Percentiles rank a stretch among this genome's conserved stretches.
These are phyloP conservation scores for Fraxinus sp. DNA, from an alignment of 305 asterid species.

Conservation along the genomic window DNA sequence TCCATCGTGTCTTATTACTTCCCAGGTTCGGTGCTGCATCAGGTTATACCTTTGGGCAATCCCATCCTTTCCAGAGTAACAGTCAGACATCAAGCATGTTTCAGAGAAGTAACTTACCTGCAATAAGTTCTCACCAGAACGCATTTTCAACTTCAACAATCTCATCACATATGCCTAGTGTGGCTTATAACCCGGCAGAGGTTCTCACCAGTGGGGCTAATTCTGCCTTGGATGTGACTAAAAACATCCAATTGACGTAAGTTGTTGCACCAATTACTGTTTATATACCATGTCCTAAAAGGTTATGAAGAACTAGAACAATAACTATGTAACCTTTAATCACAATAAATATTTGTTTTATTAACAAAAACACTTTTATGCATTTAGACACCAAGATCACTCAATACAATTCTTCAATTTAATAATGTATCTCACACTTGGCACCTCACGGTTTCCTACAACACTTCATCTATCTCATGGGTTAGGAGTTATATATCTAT, in stretches of 20 bases:
- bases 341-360: neutral
- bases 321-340: neutral
- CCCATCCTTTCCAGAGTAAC: constrained; percentile 39
- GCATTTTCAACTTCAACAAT: constrained; percentile 43
- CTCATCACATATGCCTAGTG: constrained; percentile 41
- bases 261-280: constrained; percentile 23
- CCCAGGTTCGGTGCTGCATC: constrained; percentile 51
- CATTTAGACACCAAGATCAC: neutral
- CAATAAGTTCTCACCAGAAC: constrained; percentile 36
- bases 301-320: neutral
- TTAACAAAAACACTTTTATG: neutral
- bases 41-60: constrained; percentile 52
- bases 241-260: constrained; percentile 43
- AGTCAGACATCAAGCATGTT: constrained; percentile 42
- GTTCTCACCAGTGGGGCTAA: constrained; percentile 20
- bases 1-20: constrained; percentile 28
- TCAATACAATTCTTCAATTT: neutral
- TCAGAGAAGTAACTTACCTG: constrained; percentile 38
- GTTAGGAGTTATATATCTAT: neutral
- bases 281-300: neutral
- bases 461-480: neutral
- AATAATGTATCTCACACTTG: neutral
- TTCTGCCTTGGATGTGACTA: constrained; percentile 25
- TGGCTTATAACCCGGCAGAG: constrained; percentile 21
- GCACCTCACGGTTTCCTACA: neutral